Evolutionary conservation across 306 rosid species (phyloP), one percentile per base, ranked within the genome.

Genomic region (Trifolium dubium): DNA sequence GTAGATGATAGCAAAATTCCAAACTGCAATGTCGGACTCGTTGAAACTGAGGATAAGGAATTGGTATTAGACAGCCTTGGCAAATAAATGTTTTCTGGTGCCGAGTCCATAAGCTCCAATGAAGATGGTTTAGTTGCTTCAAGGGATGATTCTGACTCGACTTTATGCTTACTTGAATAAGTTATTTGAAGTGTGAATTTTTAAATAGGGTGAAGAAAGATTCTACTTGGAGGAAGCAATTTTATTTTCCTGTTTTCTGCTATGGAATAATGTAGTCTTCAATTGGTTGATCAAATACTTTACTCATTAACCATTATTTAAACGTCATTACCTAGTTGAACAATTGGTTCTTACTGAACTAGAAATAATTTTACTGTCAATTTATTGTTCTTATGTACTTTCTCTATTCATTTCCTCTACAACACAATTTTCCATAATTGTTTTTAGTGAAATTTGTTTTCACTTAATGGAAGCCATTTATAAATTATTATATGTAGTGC

Each of bases 111-210:
- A 59, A 88, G 83, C 80, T 86, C 83, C 5, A 92, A 89, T 70
- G 93, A 86, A 74, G 89, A 87, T 17, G 82, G 92, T 73, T 83
- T 89, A 72, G 76, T 60, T 80, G 85, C 92, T 82, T 89, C 97
- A 19, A 80, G 78, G 81, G 96, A 91, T 80, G 96, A 87, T 79
- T 88, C 88, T 46, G 96, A 88, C 47, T 91, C 91, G 96, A 73
- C 12, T 64, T 76, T 61, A 71, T 82, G 92, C 83, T 85, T 85
- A 78, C 82, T 78, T 71, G 83, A 90, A 87, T 40, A 78, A 74
- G 74, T 72, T 82, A 79, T 89, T 85, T 86, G 70, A 80, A 46
- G 81, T 76, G 60, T 83, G 83, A 81, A 31, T n/a, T n/a, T 65
- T 56, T 75, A 64, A 47, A 50, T 18, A 43, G 35, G 72, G 15